Evolutionary conservation across 1,284 basidiomycete species (phyloP), one percentile per base, ranked within the genome.

Genomic region (Sphagnurus paluster): DNA sequence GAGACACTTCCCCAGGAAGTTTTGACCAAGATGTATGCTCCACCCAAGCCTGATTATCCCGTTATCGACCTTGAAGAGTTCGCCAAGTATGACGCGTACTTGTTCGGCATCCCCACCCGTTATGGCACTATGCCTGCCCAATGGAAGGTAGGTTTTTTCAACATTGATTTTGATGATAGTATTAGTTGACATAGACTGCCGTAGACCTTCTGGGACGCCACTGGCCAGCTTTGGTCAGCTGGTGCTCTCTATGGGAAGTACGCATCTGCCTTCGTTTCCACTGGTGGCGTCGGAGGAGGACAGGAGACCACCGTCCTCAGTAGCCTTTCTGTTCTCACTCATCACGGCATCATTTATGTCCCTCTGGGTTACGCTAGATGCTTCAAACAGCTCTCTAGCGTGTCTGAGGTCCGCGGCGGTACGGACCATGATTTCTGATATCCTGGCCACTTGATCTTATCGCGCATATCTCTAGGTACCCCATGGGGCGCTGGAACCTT

Each of bases 1-100:
- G 94, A 98, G 75, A 97, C 92, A 6, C 84, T 96, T 46, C 64
- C 86, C 2, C 67, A 81, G n/a, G 87, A 92, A 20, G 71, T 97
- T 49, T 75, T 96, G 47, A 65, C 64, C 50, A 81, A 84, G 70
- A 82, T 97, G 80, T 68, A 87, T 70, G 93, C 90, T 1, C 81
- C 84, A 10, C 60, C 83, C 32, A 87, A 86, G 63, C 76, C 82
- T 50, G 70, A 76, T 53, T 89, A 90, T 73, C 90, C 91, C 34
- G 62, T 88, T 61, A 75, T 94, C 62, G 75, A 73, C 13, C 79
- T 87, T 34, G 71, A 75, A 4, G 76, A 84, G 46, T 76, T 97
- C 55, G 68, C 72, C 49, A 67, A 83, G 42, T 87, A 76, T 61
- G 84, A 90, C 56, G 85, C 75, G 6, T 82, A 79, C 74, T 55